Evolutionary conservation across 1,284 basidiomycete genomes (phyloP).

Genomic region (Ustilago sp.): DNA sequence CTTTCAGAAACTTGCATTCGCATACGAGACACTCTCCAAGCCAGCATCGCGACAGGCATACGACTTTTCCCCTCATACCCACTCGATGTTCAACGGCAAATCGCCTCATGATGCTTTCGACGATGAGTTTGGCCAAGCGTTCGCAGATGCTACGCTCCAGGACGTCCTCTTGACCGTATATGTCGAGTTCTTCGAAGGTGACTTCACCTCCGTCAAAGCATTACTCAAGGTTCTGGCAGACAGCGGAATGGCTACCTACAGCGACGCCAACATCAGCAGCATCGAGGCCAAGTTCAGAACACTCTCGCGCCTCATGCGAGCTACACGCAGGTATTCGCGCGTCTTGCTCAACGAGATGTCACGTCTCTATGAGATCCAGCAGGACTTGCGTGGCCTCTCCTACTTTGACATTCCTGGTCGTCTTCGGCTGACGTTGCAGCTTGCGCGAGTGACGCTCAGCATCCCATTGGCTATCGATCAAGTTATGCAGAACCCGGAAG

Average conservation of each 20-base stretch:
- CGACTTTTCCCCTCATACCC: conserved; percentile 72
- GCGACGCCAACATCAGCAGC: conserved; percentile 69
- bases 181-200: conserved; percentile 84
- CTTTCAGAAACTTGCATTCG: conserved; percentile 85
- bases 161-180: conserved; percentile 80
- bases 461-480: conserved; percentile 82
- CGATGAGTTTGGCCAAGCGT: conserved; percentile 51
- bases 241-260: conserved; percentile 56
- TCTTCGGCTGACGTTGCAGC: conserved; percentile 79
- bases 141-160: conserved; percentile 72
- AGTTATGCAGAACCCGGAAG: conserved; percentile 72
- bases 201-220: conserved; percentile 72
- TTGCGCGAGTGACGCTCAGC: conserved; percentile 82
- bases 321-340: conserved; percentile 81
- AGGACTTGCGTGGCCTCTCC: conserved; percentile 78
- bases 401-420: conserved; percentile 84
- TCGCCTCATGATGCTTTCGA: conserved; percentile 48
- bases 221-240: conserved; percentile 73
- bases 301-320: conserved; percentile 66
- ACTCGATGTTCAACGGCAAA: conserved; percentile 51
- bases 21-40: conserved; percentile 82
- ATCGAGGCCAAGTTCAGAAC: conserved; percentile 69
- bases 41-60: conserved; percentile 78
- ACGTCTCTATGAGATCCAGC: conserved; percentile 81
- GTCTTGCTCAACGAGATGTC: conserved; percentile 80